Evolutionary conservation across 805 yeast genomes (phyloP).

Genomic region (Barnettozyma salicaria): DNA sequence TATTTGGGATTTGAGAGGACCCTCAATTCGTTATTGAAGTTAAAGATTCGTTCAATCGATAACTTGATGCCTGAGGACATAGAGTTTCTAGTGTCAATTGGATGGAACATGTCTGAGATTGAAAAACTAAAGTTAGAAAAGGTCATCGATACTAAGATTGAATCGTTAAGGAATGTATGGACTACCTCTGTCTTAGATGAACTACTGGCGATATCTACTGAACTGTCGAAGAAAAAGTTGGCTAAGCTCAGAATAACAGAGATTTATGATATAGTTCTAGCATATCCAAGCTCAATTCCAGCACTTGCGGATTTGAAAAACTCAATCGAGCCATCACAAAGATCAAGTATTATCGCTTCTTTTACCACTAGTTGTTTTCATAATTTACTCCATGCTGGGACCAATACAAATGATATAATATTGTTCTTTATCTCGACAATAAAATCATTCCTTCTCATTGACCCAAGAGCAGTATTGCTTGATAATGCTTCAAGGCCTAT

Average conservation of each 20-base stretch:
- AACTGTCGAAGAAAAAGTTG: slow-evolving; percentile 12
- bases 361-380: slow-evolving; percentile 42
- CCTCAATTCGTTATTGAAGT: slow-evolving; percentile 15
- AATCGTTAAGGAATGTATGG: slow-evolving; percentile 16
- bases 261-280: slow-evolving; percentile 49
- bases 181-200: slow-evolving; percentile 13
- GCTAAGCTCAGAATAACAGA: slow-evolving; percentile 46
- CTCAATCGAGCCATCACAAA: slow-evolving; percentile 45
- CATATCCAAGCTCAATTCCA: slow-evolving; percentile 45
- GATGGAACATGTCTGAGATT: slow-evolving; percentile 16
- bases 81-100: slow-evolving; percentile 17
- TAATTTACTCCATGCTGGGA: slow-evolving; percentile 69
- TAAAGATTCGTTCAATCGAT: slow-evolving; percentile 5
- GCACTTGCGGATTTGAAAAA: slow-evolving; percentile 54
- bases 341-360: slow-evolving; percentile 43
- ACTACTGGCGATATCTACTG: slow-evolving; percentile 8
- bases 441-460: slow-evolving; percentile 65
- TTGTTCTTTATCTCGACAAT: slow-evolving; percentile 66
- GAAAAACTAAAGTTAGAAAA: slow-evolving; percentile 11
- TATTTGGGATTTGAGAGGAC: slow-evolving; percentile 15
- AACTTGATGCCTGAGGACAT: slow-evolving; percentile 10
- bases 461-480: slow-evolving; percentile 78
- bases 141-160: slow-evolving; percentile 3
- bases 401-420: slow-evolving; percentile 69
- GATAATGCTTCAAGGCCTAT: slow-evolving; percentile 77